Conservation (phyloP, 139 green algal species). For the Chlamydomonas sp. region DNA sequence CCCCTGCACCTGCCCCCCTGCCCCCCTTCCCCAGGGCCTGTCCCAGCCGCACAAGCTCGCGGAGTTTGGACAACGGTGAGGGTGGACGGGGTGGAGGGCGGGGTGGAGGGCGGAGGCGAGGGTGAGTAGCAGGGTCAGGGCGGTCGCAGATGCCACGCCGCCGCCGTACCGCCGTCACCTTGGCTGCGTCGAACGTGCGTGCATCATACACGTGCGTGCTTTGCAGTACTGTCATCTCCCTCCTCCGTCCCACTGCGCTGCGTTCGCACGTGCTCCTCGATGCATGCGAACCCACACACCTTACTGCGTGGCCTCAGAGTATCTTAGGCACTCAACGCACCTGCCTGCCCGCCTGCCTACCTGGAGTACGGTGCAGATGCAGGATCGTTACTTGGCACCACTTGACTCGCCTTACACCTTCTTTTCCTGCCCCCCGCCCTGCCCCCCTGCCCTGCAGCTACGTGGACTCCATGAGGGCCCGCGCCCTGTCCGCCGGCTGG, state of each 20-base stretch:
- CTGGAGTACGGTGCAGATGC: too few species aligned
- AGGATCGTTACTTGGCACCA: too few species aligned
- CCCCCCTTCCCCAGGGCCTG: not conserved
- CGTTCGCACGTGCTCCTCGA: not conserved
- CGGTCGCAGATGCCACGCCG: too few species aligned
- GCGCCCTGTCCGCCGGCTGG: not conserved
- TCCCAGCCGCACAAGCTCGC: not conserved
- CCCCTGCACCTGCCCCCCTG: too few species aligned
- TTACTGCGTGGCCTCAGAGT: too few species aligned
- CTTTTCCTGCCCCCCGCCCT: too few species aligned
- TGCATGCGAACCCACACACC: too few species aligned
- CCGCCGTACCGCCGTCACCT: too few species aligned
- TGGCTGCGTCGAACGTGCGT: not conserved
- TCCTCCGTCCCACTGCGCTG: not conserved
- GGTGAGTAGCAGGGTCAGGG: too few species aligned
- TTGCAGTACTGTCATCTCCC: not conserved
- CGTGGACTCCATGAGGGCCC: slow-evolving; percentile 18
- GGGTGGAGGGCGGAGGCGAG: not conserved
- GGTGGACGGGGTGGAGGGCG: not conserved
- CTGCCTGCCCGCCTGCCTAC: too few species aligned
- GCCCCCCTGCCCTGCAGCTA: not conserved
- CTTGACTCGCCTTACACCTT: too few species aligned
- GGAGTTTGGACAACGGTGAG: slow-evolving; percentile 1
- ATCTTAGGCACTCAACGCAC: too few species aligned
- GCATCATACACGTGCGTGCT: not conserved